phyloP scores from a whole-genome alignment of 768 basidiomycete species.

The Xerocomellus amylosporus region DNA sequence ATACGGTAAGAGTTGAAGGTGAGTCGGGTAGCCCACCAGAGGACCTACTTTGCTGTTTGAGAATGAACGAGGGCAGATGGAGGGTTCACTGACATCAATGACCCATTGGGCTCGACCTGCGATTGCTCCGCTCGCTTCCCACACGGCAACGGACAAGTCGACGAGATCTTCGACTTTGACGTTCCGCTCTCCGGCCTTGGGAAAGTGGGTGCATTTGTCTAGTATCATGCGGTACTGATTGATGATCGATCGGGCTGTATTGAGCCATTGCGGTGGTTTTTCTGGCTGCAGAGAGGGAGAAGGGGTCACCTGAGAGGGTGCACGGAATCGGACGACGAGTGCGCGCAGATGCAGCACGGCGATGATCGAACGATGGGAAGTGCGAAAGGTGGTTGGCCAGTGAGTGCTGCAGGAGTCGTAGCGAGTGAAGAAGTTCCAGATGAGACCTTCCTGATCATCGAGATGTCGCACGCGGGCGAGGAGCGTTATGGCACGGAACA shows the following conservation, averaged over 20 bases:
- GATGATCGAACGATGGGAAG: conserved; percentile 70
- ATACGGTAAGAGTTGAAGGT: conserved; percentile 92
- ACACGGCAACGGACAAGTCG: conserved; percentile 74
- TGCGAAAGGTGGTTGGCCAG: conserved; percentile 80
- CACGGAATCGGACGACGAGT: conserved; percentile 51
- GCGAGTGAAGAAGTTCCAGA: conserved; percentile 64
- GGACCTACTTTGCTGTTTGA: conserved; percentile 46
- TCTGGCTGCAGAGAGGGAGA: conserved; percentile 22
- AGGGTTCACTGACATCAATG: conserved; percentile 60
- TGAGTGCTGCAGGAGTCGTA: conserved; percentile 60
- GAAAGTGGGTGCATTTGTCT: conserved; percentile 68
- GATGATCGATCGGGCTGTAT: conserved; percentile 61
- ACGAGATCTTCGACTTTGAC: conserved; percentile 78
- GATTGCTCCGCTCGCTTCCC: conserved; percentile 70
- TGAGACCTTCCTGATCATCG: conserved; percentile 36
- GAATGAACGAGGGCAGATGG: not conserved
- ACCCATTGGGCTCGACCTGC: conserved; percentile 73
- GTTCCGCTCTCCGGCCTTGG: conserved; percentile 78
- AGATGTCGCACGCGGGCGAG: conserved; percentile 46
- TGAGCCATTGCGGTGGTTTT: conserved; percentile 55
- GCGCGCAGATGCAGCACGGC: conserved; percentile 72
- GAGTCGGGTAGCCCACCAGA: conserved; percentile 92
- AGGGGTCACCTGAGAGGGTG: conserved; percentile 12
- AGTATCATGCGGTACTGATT: conserved; percentile 71
- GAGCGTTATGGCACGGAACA: conserved; percentile 77